phyloP scores from a whole-genome alignment of 208 protist genomes.

The Angomonas deanei region DNA sequence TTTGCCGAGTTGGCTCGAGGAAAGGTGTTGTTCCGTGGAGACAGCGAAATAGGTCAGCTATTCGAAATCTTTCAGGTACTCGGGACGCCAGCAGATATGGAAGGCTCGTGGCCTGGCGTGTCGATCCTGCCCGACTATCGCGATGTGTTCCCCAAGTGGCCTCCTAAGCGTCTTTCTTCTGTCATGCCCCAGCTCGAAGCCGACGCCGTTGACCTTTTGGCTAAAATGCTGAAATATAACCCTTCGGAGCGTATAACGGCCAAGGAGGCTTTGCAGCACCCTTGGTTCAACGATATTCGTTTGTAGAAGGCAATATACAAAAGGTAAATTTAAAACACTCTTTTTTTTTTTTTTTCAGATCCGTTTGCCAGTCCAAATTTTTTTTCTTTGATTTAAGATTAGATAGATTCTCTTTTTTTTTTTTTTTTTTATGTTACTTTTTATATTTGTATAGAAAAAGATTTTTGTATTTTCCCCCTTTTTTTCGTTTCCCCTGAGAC shows the following conservation, averaged over 20 bases:
- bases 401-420: neutral
- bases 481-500: too few species aligned
- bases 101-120: constrained; percentile 96
- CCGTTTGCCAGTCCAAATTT: constrained; percentile 2
- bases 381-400: neutral
- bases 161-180: constrained; percentile 51
- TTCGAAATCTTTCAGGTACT: constrained; percentile 98
- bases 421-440: constrained; percentile 4
- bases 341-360: constrained; percentile 13
- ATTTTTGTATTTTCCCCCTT: constrained; percentile 4
- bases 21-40: constrained; percentile 96
- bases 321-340: constrained; percentile 6
- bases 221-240: constrained; percentile 87
- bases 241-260: constrained; percentile 86
- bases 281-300: constrained; percentile 83
- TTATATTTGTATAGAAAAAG: neutral
- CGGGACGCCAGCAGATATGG: constrained; percentile 93
- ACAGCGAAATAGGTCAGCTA: constrained; percentile 97
- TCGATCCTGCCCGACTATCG: constrained; percentile 96
- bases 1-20: constrained; percentile 97
- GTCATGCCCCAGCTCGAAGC: constrained; percentile 70
- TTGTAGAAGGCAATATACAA: constrained; percentile 8
- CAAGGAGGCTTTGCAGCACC: constrained; percentile 87
- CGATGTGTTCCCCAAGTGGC: constrained; percentile 93
- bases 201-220: constrained; percentile 83